Base-by-base conservation (phyloP, 2,329 filamentous ascomycete genomes). In the Cytospora piceicola region DNA sequence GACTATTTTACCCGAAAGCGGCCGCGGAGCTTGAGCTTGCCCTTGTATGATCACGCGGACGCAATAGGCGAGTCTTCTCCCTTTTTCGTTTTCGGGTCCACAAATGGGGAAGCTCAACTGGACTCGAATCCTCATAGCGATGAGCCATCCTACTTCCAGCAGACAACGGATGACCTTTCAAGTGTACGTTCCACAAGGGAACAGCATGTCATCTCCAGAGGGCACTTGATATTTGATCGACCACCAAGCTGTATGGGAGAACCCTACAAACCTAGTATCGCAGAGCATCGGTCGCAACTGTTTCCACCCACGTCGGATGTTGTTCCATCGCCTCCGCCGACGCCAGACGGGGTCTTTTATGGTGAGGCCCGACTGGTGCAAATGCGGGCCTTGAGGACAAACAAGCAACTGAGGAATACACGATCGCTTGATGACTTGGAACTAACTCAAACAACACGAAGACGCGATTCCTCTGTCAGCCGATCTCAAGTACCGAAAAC, bases 11-110 rank as follows among this genome's bases (percentile, higher is more conserved):
- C 74, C 34, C 70, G 69, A 20, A 36, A 68, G 17, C 79, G 81
- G 2, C 77, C 77, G 27, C 80, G 83, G 65, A 85, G 84, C 69
- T 77, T 79, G 55, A 86, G 81, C 66, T 71, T 85, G 49, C 83
- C 84, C 0, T 69, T 80, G n/a, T 81, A 81, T 65, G 79, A 77
- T 8, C 77, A 79, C 42, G 72, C 76, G 3, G 81, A 82, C 60
- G 78, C 77, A 24, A 75, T 80, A 46, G 77, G 79, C 15, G 79
- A 82, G 32, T 73, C 76, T 1, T 77, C 81, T 1, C 81, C 81
- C 1, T 84, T 83, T 67, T 81, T 80, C 67, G 77, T 83, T 34
- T 83, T 84, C 68, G 82, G 81, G 1, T 75, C 77, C 32, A 72
- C 65, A 27, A 32, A 51, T 24, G 62, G 59, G 11, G 61, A 58